These are phyloP conservation scores for Fusarium abutilonis DNA, from an alignment of 2,329 filamentous ascomycete species.

Conservation along the genomic window DNA sequence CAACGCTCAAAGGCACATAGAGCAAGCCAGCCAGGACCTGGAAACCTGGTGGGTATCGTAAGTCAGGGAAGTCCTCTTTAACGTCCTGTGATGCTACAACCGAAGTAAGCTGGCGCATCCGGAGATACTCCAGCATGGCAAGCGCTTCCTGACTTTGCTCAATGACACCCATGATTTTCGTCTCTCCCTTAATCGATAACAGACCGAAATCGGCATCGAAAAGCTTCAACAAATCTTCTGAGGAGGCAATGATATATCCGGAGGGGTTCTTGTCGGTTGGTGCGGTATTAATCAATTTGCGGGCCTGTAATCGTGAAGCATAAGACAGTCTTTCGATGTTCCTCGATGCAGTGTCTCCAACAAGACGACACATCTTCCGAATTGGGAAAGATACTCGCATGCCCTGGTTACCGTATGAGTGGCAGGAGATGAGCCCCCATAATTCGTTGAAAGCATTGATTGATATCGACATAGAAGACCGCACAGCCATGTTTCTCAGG, in stretches of 20 bases:
- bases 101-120: slow-evolving; percentile 77
- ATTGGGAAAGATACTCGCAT: slow-evolving; percentile 95
- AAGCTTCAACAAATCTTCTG: slow-evolving; percentile 82
- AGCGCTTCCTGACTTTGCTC: slow-evolving; percentile 84
- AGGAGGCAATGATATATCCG: slow-evolving; percentile 90
- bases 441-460: slow-evolving; percentile 86
- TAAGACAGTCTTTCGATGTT: slow-evolving; percentile 92
- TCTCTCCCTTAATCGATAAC: slow-evolving; percentile 86
- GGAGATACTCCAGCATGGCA: slow-evolving; percentile 84
- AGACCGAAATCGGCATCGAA: slow-evolving; percentile 91
- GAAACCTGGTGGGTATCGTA: slow-evolving; percentile 83
- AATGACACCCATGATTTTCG: slow-evolving; percentile 81
- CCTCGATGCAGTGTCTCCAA: slow-evolving; percentile 85
- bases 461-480: slow-evolving; percentile 95
- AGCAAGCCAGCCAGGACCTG: slow-evolving; percentile 79
- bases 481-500: slow-evolving; percentile 85
- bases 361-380: slow-evolving; percentile 87
- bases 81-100: slow-evolving; percentile 84
- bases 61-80: slow-evolving; percentile 78
- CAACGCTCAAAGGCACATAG: slow-evolving; percentile 80
- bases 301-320: slow-evolving; percentile 82
- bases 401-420: slow-evolving; percentile 78
- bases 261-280: slow-evolving; percentile 84
- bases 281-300: slow-evolving; percentile 87
- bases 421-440: slow-evolving; percentile 89